Evolutionary conservation across 208 protist genomes (phyloP), one percentile per base, ranked within the genome.

Genomic region (Leishmania amazonensis): DNA sequence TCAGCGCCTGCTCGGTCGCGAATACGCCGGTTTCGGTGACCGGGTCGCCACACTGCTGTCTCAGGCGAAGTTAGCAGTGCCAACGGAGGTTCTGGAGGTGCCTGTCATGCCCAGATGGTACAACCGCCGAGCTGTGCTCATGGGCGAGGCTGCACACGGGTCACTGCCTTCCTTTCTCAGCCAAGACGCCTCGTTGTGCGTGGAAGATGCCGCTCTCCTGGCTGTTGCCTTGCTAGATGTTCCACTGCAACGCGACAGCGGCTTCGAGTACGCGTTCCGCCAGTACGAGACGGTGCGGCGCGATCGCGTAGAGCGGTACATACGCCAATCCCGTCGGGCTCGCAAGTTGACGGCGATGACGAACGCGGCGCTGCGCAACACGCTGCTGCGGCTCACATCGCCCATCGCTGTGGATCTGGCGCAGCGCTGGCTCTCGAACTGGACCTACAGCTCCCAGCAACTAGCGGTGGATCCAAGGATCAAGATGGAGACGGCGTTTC

Each of bases 81-180:
- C 91, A 17, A 88, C 83, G n/a, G 92, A 96, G 86, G 76, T 92
- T 28, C 62, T 96, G 45, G 93, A 98, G 83, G 93, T 96, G 24
- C 95, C 95, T 45, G 86, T 98, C 60, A 96, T 98, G 93, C 93
- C 95, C 42, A 90, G 93, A 31, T 98, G 95, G 94, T 97, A 87
- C 85, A 98, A 98, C 83, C 91, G 91, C 35, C 87, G 95, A 6
- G 95, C 95, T 5, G 91, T 98, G 68, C 79, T 98, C 11, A 89
- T 97, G 58, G 95, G 95, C 21, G 95, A 98, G 75, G 93, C 95
- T 0, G 95, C 95, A 1, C 95, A 98, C 83, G 95, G 93, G 7
- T 85, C 92, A 13, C 68, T 96, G 68, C 95, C 95, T n/a, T 98
- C 90, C 1, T 94, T 96, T 78, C 87, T 98, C 3, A 80, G 90